A percentile compares a stretch with the other conserved stretches of the same genome.
Evolutionary conservation across 202 grass and related monocot species (phyloP).

Genomic region (Dendrocalamus latiflorus): DNA sequence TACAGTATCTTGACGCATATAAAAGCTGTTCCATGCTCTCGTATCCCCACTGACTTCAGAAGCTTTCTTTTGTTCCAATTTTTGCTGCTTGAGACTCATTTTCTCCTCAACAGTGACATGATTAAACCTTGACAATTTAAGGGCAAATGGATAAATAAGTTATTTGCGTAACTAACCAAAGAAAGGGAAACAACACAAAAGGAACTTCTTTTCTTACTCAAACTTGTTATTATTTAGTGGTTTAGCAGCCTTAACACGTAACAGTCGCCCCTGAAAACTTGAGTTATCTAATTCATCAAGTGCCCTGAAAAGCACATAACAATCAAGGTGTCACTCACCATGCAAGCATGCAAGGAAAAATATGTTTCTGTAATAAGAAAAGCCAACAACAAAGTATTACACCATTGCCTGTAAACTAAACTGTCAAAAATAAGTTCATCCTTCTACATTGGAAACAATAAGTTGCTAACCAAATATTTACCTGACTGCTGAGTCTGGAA

Average conservation of each 20-base stretch:
- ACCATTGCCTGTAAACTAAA: neutral
- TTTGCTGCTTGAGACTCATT: slow-evolving; percentile 76
- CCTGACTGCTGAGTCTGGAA: slow-evolving; percentile 87
- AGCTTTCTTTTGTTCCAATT: slow-evolving; percentile 69
- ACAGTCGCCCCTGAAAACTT: slow-evolving; percentile 85
- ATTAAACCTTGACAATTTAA: slow-evolving; percentile 53
- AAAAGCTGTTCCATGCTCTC: slow-evolving; percentile 86
- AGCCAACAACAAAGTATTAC: neutral
- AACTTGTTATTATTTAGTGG: slow-evolving; percentile 66
- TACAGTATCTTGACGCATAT: slow-evolving; percentile 92
- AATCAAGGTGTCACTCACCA: neutral
- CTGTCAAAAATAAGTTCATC: neutral
- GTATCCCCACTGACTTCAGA: slow-evolving; percentile 89
- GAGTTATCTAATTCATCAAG: slow-evolving; percentile 94
- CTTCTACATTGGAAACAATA: slow-evolving; percentile 3
- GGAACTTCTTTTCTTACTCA: slow-evolving; percentile 54
- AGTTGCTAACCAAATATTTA: slow-evolving; percentile 29
- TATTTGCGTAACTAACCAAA: neutral
- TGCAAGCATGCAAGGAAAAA: slow-evolving; percentile 11
- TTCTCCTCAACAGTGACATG: slow-evolving; percentile 45
- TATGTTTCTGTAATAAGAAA: neutral
- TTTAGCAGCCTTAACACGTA: slow-evolving; percentile 84
- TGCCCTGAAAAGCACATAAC: slow-evolving; percentile 48
- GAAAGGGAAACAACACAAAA: slow-evolving; percentile 23
- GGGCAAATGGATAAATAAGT: slow-evolving; percentile 17